Evolutionary conservation across 495 filamentous ascomycete species (phyloP), one percentile per base, ranked within the genome.

Genomic region (Aspergillus diversus): DNA sequence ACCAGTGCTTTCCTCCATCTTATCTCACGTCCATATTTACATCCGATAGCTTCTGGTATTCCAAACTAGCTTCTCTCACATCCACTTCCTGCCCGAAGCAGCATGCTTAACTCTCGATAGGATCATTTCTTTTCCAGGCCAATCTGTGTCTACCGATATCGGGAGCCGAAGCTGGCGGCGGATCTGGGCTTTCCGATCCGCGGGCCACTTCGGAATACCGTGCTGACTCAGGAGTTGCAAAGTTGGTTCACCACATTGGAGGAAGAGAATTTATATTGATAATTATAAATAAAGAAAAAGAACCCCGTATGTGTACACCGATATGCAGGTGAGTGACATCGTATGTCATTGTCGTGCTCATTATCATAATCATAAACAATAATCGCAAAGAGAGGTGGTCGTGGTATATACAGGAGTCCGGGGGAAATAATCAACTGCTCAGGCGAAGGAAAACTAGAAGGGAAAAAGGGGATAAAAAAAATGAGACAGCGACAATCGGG

Each of bases 171-270:
- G 21, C n/a, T 43, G 48, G 51, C 32, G 57, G 57, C 57, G 60
- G 60, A 39, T 56, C 31, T 31, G 55, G n/a, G 42, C 46, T 54
- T 42, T 54, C 53, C 60, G 60, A 63, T 52, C 60, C 60, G 53
- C 60, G 53, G 60, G 53, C 53, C 53, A 63, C 53, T n/a, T 57
- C 54, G 46, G 60, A 31, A 50, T 16, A 31, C 16, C 16, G 7
- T 17, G 47, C 47, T 50, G n/a, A 50, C 47, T 27, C 47, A 50
- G 5, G 9, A 49, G 9, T 21, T 49, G 9, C 47, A 3, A 17
- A 49, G 21, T 21, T 9, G 15, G 15, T 21, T 49, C 9, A n/a
- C 47, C 9, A 49, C 47, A 5, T 49, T 13, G 46, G 46, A 43
- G 39, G 15, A 43, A 49, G 46, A 39, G 37, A 39, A 39, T 39